A percentile compares a stretch with the other conserved stretches of the same genome.
These are phyloP conservation scores for Phytopythium vexans DNA, from an alignment of 352 stramenopile genomes.

Conservation along the genomic window DNA sequence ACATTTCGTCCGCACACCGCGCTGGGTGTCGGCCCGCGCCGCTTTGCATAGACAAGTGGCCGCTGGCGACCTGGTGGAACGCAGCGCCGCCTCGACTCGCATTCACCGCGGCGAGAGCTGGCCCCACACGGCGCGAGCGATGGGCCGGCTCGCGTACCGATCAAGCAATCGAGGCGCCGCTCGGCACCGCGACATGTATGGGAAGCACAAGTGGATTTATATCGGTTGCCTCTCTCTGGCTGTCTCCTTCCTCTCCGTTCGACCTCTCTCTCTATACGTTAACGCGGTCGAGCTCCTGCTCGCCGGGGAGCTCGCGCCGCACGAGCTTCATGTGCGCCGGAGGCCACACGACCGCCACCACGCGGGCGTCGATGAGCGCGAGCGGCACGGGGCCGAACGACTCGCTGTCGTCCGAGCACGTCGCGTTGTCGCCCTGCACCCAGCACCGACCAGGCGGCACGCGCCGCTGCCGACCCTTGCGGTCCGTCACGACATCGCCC, in stretches of 20 bases:
- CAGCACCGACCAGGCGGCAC: constrained; percentile 81
- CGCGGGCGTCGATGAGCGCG: constrained; percentile 75
- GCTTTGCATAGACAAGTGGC: no score
- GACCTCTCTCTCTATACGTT: constrained; percentile 31
- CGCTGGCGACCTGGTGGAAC: no score
- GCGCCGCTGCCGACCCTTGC: constrained; percentile 23
- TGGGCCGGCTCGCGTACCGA: no score
- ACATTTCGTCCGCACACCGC: no score
- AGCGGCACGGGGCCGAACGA: constrained; percentile 72
- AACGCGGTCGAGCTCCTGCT: constrained; percentile 21
- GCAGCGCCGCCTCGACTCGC: no score
- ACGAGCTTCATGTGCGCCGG: constrained; percentile 62
- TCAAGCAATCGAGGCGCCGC: no score
- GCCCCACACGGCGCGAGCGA: no score
- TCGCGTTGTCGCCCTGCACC: constrained; percentile 79
- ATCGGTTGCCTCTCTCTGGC: no score
- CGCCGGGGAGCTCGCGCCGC: constrained; percentile 42
- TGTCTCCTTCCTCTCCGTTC: neutral
- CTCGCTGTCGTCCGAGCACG: constrained; percentile 79
- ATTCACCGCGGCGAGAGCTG: no score
- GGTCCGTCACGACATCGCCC: constrained; percentile 66
- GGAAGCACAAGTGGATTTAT: no score
- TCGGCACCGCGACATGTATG: no score
- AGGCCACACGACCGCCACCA: constrained; percentile 80
- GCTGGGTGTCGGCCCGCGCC: no score